phyloP scores from a whole-genome alignment of 2,329 filamentous ascomycete genomes.

The Falciphora oryzae region DNA sequence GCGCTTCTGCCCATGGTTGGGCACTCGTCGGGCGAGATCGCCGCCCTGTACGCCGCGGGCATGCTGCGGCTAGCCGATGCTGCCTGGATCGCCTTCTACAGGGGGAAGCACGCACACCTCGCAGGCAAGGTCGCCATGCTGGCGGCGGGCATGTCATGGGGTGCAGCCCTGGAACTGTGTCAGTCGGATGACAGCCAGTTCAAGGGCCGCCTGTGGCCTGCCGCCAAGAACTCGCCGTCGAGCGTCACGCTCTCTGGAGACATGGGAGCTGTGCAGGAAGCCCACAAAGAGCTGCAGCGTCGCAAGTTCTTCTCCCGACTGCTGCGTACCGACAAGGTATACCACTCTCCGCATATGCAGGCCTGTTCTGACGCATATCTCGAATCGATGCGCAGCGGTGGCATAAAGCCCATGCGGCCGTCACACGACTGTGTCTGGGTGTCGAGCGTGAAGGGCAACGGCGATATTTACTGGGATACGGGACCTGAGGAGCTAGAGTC shows the following conservation, averaged over 20 bases:
- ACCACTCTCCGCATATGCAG: slow-evolving; percentile 22
- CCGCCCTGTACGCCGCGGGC: slow-evolving; percentile 24
- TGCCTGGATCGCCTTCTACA: slow-evolving; percentile 19
- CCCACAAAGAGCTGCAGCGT: slow-evolving; percentile 14
- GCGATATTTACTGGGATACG: slow-evolving; percentile 6
- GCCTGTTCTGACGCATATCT: neutral
- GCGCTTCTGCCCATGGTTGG: slow-evolving; percentile 25
- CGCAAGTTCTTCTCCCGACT: slow-evolving; percentile 13
- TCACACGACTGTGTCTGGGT: slow-evolving; percentile 7
- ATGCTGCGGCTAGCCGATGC: slow-evolving; percentile 17
- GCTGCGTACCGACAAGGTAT: slow-evolving; percentile 21
- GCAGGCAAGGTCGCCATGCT: slow-evolving; percentile 28
- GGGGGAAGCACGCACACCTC: slow-evolving; percentile 6
- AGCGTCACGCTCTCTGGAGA: slow-evolving; percentile 40
- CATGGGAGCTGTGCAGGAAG: slow-evolving; percentile 13
- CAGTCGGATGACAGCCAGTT: neutral
- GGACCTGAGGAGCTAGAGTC: slow-evolving; percentile 13
- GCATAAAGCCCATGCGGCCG: slow-evolving; percentile 8
- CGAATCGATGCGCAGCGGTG: neutral
- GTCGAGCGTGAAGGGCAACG: slow-evolving; percentile 1
- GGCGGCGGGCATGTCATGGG: slow-evolving; percentile 30
- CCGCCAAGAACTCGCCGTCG: neutral
- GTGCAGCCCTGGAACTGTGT: neutral
- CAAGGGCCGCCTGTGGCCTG: neutral
- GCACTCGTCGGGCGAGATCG: slow-evolving; percentile 32